Conservation (phyloP, 2,329 filamentous ascomycete genomes). For the Fusarium beomiforme region DNA sequence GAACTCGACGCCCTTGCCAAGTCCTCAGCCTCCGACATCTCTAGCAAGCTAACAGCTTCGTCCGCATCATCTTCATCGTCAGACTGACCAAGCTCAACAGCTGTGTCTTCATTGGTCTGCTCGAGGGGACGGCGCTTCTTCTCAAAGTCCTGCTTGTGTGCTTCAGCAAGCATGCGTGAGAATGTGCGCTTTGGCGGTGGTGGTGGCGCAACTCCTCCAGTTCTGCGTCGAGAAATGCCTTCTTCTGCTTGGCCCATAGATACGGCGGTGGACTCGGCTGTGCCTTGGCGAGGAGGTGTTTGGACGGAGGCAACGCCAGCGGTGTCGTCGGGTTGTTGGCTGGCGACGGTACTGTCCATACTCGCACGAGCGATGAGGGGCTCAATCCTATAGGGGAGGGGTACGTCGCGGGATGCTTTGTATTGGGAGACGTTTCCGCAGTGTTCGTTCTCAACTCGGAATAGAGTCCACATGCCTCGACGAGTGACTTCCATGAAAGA, state of each 20-base stretch:
- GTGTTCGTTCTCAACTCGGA: slow-evolving; percentile 98
- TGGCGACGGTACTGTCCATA: slow-evolving; percentile 43
- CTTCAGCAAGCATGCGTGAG: slow-evolving; percentile 77
- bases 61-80: slow-evolving; percentile 49
- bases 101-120: slow-evolving; percentile 36
- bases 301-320: slow-evolving; percentile 1
- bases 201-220: slow-evolving; percentile 49
- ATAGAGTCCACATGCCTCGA: slow-evolving; percentile 88
- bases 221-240: slow-evolving; percentile 46
- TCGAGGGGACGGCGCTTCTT: slow-evolving; percentile 67
- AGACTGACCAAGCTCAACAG: slow-evolving; percentile 43
- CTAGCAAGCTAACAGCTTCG: slow-evolving; percentile 41
- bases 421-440: slow-evolving; percentile 91
- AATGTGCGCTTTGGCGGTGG: slow-evolving; percentile 47
- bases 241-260: slow-evolving; percentile 29
- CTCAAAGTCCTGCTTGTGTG: slow-evolving; percentile 93
- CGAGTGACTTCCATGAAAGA: slow-evolving; percentile 82
- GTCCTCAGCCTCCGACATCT: slow-evolving; percentile 43
- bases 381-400: slow-evolving; percentile 79
- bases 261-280: slow-evolving; percentile 33
- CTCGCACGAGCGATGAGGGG: slow-evolving; percentile 56
- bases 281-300: slow-evolving; percentile 19
- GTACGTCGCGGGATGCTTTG: slow-evolving; percentile 88
- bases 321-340: slow-evolving; percentile 1
- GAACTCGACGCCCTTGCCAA: slow-evolving; percentile 30